phyloP scores from a whole-genome alignment of 2,329 filamentous ascomycete genomes.

The Bipolaris victoriae region DNA sequence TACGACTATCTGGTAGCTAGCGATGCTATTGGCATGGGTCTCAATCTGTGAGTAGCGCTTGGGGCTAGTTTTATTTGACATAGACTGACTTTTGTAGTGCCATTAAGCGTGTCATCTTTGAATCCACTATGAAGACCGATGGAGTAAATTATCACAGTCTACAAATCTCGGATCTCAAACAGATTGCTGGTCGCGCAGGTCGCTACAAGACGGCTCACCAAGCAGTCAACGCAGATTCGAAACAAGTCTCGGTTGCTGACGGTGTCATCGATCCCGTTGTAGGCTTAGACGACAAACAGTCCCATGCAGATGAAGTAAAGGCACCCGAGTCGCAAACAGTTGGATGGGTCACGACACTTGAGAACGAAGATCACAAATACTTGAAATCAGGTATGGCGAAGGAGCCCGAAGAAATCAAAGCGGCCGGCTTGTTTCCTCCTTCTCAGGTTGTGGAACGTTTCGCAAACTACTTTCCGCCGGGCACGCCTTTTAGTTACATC shows the following conservation, averaged over 20 bases:
- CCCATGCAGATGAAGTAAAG: slow-evolving; percentile 1
- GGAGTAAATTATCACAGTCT: slow-evolving; percentile 65
- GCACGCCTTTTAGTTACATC: slow-evolving; percentile 83
- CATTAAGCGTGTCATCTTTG: slow-evolving; percentile 89
- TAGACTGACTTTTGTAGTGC: slow-evolving; percentile 53
- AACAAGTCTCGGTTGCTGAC: slow-evolving; percentile 10
- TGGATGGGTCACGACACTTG: slow-evolving; percentile 81
- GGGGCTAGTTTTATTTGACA: not conserved
- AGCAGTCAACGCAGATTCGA: slow-evolving; percentile 46
- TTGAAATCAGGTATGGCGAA: slow-evolving; percentile 68
- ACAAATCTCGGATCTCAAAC: slow-evolving; percentile 80
- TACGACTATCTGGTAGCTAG: slow-evolving; percentile 95
- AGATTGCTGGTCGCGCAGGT: slow-evolving; percentile 92
- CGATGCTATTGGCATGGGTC: slow-evolving; percentile 95
- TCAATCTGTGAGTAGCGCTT: slow-evolving; percentile 72
- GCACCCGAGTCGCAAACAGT: slow-evolving; percentile 45
- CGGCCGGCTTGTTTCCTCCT: slow-evolving; percentile 78
- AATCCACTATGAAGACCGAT: slow-evolving; percentile 75
- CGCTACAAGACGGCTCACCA: slow-evolving; percentile 77
- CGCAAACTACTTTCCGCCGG: slow-evolving; percentile 77
- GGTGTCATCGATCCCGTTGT: slow-evolving; percentile 19
- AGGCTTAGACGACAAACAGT: slow-evolving; percentile 27
- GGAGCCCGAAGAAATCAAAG: slow-evolving; percentile 69
- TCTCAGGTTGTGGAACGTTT: slow-evolving; percentile 74
- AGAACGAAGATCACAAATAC: slow-evolving; percentile 68